Base-by-base conservation (phyloP, 2,329 filamentous ascomycete species). In the Pseudocercospora pini-densiflorae region DNA sequence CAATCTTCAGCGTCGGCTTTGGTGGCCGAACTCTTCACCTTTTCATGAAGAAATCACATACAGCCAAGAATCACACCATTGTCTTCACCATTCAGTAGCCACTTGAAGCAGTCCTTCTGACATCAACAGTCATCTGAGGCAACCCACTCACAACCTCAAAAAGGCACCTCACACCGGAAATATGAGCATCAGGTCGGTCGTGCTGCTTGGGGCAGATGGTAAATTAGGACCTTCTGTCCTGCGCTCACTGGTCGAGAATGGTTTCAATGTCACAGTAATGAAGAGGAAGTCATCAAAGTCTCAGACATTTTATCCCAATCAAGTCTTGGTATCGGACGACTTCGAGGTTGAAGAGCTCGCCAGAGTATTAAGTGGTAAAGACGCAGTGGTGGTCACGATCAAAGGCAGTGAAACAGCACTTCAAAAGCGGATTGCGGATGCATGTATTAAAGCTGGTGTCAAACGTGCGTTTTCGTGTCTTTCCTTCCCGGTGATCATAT, bases 371-470 rank as follows among this genome's bases (percentile, higher is more conserved):
- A 71, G 81, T 55, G 85, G 84, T 45, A 83, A 88, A 64, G 87
- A 90, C 68, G 88, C 84, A 0, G 80, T 89, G 19, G 75, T 90
- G 29, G 79, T 80, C 1, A 78, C 82, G 0, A 77, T 87, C 47
- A 82, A 80, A 7, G 80, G 79, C 14, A 69, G 71, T 2, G 78
- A 78, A 23, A 74, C 82, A 10, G 75, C 73, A 1, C 75, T 83
- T 0, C 87, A 88, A 72, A 79, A 79, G 57, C 78, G 78, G 14
- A 78, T 90, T 54, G 81, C 90, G 53, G 84, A 89, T 33, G 89
- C 88, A 0, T 84, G 87, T 33, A 79, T 87, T 29, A 82, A 82
- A 3, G 87, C 87, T 1, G 86, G 87, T 0, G 88, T 90, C 5
- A 84, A 85, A 70, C 82, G 87, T 68, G 59, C 6, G 64, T 57